Percentiles rank a stretch among this genome's conserved stretches.
These are phyloP conservation scores for Epichloe typhina DNA, from an alignment of 2,329 filamentous ascomycete species.

Conservation along the genomic window DNA sequence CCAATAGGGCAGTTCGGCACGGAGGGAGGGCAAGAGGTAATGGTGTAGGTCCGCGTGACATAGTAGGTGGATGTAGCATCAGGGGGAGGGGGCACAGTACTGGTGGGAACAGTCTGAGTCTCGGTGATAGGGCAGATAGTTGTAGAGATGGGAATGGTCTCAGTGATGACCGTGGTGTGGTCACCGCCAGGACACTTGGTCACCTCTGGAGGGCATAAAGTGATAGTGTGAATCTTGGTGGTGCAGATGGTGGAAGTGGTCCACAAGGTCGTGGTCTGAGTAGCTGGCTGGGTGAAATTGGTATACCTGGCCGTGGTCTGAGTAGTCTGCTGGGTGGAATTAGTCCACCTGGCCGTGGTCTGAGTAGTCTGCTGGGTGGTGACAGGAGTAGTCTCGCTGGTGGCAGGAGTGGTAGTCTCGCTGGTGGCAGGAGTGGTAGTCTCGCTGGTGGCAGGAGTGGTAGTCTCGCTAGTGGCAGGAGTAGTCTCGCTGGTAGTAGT, in stretches of 20 bases:
- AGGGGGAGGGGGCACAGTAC: background rate
- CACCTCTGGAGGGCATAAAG: constrained; percentile 17
- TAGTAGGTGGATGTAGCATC: constrained; percentile 12
- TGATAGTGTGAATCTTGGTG: constrained; percentile 16
- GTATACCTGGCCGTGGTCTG: constrained; percentile 11
- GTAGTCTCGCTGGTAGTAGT: too few relatives aligned
- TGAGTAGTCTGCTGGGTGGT: too few relatives aligned
- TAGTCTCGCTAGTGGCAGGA: background rate
- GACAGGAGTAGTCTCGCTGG: background rate
- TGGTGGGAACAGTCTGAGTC: constrained; percentile 1
- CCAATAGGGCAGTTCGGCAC: constrained; percentile 20
- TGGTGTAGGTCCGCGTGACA: constrained; percentile 20
- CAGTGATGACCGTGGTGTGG: constrained; percentile 14
- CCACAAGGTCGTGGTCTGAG: constrained; percentile 7
- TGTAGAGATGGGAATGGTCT: constrained; percentile 22
- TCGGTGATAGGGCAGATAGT: constrained; percentile 29
- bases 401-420: too few relatives aligned
- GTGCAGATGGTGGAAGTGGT: constrained; percentile 21
- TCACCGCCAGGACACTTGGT: constrained; percentile 17
- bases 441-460: too few relatives aligned
- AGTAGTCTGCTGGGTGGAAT: background rate
- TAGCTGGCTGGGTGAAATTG: constrained; percentile 13
- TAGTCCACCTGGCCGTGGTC: too few relatives aligned
- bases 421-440: background rate
- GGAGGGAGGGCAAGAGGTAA: constrained; percentile 18